Conservation (phyloP, 768 basidiomycete genomes). For the Kwoniella shandongensis region DNA sequence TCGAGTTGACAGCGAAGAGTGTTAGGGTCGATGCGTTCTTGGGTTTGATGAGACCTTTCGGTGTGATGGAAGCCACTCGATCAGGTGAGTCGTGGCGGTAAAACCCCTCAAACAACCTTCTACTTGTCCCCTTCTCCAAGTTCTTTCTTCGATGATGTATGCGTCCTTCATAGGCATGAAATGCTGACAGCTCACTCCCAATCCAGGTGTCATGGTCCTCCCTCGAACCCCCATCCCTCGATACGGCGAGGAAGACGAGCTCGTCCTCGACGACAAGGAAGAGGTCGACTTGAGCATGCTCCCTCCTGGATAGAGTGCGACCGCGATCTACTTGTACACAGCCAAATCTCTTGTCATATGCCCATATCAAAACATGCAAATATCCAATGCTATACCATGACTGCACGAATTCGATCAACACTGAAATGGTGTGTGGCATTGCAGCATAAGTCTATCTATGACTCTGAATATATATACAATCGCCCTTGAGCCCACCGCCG, state of each 20-base stretch:
- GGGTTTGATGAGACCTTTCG: conserved; percentile 85
- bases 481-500: too few species aligned
- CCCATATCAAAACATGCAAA: too few species aligned
- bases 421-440: too few species aligned
- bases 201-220: conserved; percentile 91
- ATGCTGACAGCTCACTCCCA: not conserved
- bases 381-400: too few species aligned
- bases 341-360: too few species aligned
- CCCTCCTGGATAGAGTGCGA: conserved; percentile 76
- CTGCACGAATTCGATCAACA: too few species aligned
- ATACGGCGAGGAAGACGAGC: conserved; percentile 63
- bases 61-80: conserved; percentile 89
- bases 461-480: too few species aligned
- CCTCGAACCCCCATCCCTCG: conserved; percentile 84
- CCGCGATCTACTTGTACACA: not conserved
- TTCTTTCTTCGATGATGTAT: not conserved
- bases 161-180: too few species aligned
- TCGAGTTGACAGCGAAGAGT: conserved; percentile 93
- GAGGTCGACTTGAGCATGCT: conserved; percentile 86
- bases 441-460: too few species aligned
- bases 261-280: conserved; percentile 58
- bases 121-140: not conserved
- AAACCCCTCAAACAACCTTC: not conserved
- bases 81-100: conserved; percentile 65
- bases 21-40: conserved; percentile 89